These are phyloP conservation scores for Venturia oleaginea DNA, from an alignment of 2,329 filamentous ascomycete genomes.

Conservation along the genomic window DNA sequence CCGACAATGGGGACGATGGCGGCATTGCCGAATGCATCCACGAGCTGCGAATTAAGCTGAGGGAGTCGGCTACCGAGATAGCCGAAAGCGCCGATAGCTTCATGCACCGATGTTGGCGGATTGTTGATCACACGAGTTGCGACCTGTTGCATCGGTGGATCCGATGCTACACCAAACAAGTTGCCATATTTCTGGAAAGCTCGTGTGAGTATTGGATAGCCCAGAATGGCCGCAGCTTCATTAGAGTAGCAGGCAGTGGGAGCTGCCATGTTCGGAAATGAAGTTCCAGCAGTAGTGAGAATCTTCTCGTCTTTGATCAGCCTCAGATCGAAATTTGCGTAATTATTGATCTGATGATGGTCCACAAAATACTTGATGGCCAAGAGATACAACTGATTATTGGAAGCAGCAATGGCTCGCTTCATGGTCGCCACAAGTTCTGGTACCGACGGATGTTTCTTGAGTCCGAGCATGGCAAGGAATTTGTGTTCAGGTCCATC, in stretches of 20 bases:
- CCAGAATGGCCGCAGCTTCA: constrained; percentile 63
- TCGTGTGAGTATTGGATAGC: constrained; percentile 66
- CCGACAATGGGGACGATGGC: constrained; percentile 60
- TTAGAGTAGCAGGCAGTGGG: constrained; percentile 80
- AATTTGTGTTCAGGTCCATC: constrained; percentile 66
- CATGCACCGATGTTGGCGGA: constrained; percentile 57
- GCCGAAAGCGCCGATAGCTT: constrained; percentile 65
- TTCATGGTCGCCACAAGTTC: constrained; percentile 75
- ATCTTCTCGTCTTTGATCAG: constrained; percentile 36
- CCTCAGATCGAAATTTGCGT: constrained; percentile 53
- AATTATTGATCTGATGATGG: constrained; percentile 70
- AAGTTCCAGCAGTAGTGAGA: constrained; percentile 60
- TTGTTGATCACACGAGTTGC: constrained; percentile 61
- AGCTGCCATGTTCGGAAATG: constrained; percentile 54
- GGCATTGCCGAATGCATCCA: constrained; percentile 53
- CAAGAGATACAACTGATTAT: constrained; percentile 50
- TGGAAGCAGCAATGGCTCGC: constrained; percentile 43
- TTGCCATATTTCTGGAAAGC: constrained; percentile 73
- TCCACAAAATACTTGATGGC: constrained; percentile 75
- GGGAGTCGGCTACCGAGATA: constrained; percentile 73
- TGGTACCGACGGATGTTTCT: constrained; percentile 57
- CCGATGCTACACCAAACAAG: constrained; percentile 76
- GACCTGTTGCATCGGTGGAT: constrained; percentile 72
- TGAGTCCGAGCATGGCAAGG: constrained; percentile 62
- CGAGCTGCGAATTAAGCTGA: constrained; percentile 53